Percentiles rank a stretch among this genome's conserved stretches.
Evolutionary conservation across 2,329 filamentous ascomycete species (phyloP).

Genomic region (Penicillium brevicompactum): DNA sequence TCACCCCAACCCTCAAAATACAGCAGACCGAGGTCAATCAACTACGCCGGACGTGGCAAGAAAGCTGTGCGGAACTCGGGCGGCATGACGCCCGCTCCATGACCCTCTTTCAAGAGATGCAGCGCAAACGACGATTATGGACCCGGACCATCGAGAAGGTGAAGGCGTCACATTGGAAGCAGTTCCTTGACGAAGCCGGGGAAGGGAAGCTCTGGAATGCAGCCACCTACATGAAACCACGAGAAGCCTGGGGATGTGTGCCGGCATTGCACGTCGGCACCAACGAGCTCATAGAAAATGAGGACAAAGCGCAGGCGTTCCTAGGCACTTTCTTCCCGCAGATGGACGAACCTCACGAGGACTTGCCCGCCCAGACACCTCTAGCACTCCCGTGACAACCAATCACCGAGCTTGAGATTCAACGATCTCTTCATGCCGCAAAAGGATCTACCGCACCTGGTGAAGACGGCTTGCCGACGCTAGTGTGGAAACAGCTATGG

Average conservation of each 20-base stretch:
- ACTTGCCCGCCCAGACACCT: neutral
- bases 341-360: slow-evolving; percentile 6
- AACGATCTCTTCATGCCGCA: slow-evolving; percentile 9
- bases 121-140: slow-evolving; percentile 17
- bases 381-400: slow-evolving; percentile 4
- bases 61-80: slow-evolving; percentile 12
- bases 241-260: slow-evolving; percentile 14
- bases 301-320: slow-evolving; percentile 12
- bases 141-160: slow-evolving; percentile 15
- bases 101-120: slow-evolving; percentile 15
- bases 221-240: slow-evolving; percentile 13
- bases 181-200: slow-evolving; percentile 19
- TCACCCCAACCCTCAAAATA: slow-evolving; percentile 25
- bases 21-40: slow-evolving; percentile 24
- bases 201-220: slow-evolving; percentile 20
- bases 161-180: slow-evolving; percentile 16
- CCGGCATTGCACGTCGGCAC: slow-evolving; percentile 6
- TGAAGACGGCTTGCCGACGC: slow-evolving; percentile 21
- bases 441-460: slow-evolving; percentile 22
- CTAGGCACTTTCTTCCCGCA: slow-evolving; percentile 13
- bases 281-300: slow-evolving; percentile 2
- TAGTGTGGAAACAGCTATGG: slow-evolving; percentile 17
- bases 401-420: slow-evolving; percentile 10
- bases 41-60: slow-evolving; percentile 21
- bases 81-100: slow-evolving; percentile 3